A percentile compares a stretch with the other conserved stretches of the same genome.
phyloP scores from a whole-genome alignment of 129 eudicot genomes.

The Flaveria sonorensis region DNA sequence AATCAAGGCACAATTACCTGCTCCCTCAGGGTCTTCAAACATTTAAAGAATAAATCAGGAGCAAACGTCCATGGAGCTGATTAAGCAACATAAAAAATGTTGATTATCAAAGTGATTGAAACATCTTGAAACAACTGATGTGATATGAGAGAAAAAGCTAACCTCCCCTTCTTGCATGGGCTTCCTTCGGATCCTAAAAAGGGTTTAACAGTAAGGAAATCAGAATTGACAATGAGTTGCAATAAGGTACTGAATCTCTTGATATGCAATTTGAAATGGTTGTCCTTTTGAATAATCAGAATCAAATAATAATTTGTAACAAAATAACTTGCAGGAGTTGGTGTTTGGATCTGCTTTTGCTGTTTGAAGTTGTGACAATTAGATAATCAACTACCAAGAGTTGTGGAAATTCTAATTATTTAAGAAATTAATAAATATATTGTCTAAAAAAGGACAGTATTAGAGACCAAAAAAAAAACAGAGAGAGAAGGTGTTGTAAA shows the following conservation, averaged over 20 bases:
- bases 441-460: background rate
- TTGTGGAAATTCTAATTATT: background rate
- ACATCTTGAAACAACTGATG: conserved; percentile 19
- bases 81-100: conserved; percentile 27
- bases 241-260: background rate
- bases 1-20: conserved; percentile 49
- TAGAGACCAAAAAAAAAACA: background rate
- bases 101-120: conserved; percentile 24
- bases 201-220: conserved; percentile 5
- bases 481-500: background rate
- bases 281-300: background rate
- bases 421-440: background rate
- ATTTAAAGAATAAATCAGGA: conserved; percentile 61
- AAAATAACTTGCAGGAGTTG: background rate
- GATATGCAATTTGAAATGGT: conserved; percentile 10
- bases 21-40: conserved; percentile 61
- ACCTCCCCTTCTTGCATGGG: conserved; percentile 98
- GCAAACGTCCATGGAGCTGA: conserved; percentile 98
- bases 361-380: background rate
- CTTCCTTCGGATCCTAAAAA: conserved; percentile 77
- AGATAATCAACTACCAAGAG: background rate
- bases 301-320: background rate
- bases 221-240: background rate
- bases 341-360: background rate
- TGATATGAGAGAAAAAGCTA: conserved; percentile 28